A percentile compares a stretch with the other conserved stretches of the same genome.
Conservation (phyloP, 306 rosid species). For the Cajanus cajan region DNA sequence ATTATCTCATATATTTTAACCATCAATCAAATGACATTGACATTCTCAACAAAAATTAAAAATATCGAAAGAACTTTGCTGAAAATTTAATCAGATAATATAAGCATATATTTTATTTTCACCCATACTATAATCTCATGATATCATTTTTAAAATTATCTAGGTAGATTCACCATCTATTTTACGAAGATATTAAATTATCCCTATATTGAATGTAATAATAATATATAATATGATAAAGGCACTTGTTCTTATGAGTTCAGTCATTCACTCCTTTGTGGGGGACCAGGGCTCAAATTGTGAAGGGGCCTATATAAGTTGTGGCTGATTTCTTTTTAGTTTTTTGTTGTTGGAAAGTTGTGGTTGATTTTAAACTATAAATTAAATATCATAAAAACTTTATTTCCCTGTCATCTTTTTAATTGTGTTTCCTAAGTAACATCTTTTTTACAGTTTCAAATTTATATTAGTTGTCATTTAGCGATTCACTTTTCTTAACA, state of each 20-base stretch:
- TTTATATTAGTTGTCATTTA: not conserved
- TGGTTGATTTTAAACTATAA: not conserved
- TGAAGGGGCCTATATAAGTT: not conserved
- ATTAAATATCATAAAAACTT: not conserved
- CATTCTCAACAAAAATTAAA: too few species aligned
- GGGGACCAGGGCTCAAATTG: not conserved
- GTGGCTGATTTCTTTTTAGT: not conserved
- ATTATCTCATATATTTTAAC: conserved; percentile 51
- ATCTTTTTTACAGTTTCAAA: not conserved
- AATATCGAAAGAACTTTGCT: not conserved
- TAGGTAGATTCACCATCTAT: not conserved
- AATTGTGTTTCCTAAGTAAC: not conserved
- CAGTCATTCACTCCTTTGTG: not conserved
- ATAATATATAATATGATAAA: not conserved
- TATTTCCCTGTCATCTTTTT: not conserved
- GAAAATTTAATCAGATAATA: too few species aligned
- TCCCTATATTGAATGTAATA: too few species aligned
- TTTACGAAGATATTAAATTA: not conserved
- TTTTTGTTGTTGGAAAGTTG: not conserved
- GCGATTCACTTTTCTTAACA: too few species aligned
- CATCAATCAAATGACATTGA: not conserved
- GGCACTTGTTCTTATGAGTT: not conserved
- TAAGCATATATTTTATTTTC: not conserved
- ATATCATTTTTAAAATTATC: not conserved
- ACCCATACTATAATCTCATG: not conserved